Base-by-base conservation (phyloP, 2,329 filamentous ascomycete species). In the Pyrenophora tritici-repentis region DNA sequence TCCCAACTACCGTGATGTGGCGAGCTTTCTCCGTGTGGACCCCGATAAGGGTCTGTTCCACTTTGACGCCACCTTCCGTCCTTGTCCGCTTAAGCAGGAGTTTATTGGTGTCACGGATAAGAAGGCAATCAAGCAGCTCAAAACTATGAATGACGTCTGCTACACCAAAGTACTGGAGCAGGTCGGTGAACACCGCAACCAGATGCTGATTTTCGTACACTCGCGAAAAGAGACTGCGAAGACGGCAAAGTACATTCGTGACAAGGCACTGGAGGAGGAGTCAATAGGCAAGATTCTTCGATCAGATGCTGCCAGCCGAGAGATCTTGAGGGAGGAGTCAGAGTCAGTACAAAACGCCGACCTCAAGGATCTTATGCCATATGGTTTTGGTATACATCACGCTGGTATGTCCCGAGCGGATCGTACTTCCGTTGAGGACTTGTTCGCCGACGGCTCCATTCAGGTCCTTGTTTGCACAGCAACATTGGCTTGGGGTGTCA, bases 131-230 rank as follows among this genome's bases (percentile, higher is more conserved):
- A 99, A 97, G 76, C 94, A 99, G 73, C 80, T 99, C 47, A 97
- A 97, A 81, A 95, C 90, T 1, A 99, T 99, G 94, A 99, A 99
- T 69, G 94, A 99, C 65, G 92, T 99, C 47, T 97, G 91, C 50
- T 99, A 99, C 74, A 95, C 87, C 59, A 99, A 99, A 75, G 92
- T 97, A 22, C 84, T 99, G 47, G 94, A 99, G 74, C 93, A 97
- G 70, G 93, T 97, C 24, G 94, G 94, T 6, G 87, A 88, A 52
- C 88, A 95, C 67, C 86, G 90, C 58, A 96, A 99, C 66, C 94
- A 99, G 74, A 97, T 99, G 92, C 85, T 99, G 33, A 96, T 99
- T 53, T 99, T 99, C 69, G 94, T 99, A 5, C 95, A 99, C 72
- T 99, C 95, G 31, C 84, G 94, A 65, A 99, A 99, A 70, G 95